Evolutionary conservation across 192 early-diverging fungal genomes (phyloP).

Genomic region (Umbelopsis sp.): DNA sequence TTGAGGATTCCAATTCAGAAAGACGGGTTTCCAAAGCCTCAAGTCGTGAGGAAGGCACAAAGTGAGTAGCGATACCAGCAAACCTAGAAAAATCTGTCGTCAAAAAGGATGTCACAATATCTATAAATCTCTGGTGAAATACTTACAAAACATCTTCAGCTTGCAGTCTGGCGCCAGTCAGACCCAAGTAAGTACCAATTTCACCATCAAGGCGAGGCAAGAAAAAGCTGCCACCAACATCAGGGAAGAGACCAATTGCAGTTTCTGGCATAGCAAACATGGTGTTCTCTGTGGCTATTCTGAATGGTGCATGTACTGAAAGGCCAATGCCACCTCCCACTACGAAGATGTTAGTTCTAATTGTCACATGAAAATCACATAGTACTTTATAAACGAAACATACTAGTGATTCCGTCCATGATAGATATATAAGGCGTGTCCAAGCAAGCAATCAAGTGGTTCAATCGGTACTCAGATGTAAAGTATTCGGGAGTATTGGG

Average conservation of each 20-base stretch:
- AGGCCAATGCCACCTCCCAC: conserved; percentile 98
- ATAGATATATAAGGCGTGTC: conserved; percentile 89
- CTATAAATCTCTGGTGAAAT: background rate
- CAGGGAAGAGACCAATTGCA: conserved; percentile 93
- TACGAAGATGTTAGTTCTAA: conserved; percentile 33
- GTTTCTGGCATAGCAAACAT: conserved; percentile 99
- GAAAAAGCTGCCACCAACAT: conserved; percentile 96
- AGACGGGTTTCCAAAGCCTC: conserved; percentile 79
- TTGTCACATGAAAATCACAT: background rate
- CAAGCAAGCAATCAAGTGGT: conserved; percentile 90
- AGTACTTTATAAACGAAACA: background rate
- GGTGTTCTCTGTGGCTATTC: conserved; percentile 94
- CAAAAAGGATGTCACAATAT: background rate
- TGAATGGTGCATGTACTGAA: conserved; percentile 91
- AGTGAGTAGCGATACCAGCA: conserved; percentile 96
- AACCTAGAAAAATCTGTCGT: conserved; percentile 42
- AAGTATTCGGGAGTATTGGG: conserved; percentile 80
- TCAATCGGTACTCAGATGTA: conserved; percentile 86
- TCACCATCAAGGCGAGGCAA: conserved; percentile 93
- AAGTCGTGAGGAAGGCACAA: conserved; percentile 84
- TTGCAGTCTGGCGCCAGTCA: conserved; percentile 78
- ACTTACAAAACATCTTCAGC: conserved; percentile 83
- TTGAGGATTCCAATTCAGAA: conserved; percentile 75
- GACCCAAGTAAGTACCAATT: conserved; percentile 86
- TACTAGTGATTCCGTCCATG: conserved; percentile 86